Base-by-base conservation (phyloP, 1,139 yeast species). In the Taphrina confusa region DNA sequence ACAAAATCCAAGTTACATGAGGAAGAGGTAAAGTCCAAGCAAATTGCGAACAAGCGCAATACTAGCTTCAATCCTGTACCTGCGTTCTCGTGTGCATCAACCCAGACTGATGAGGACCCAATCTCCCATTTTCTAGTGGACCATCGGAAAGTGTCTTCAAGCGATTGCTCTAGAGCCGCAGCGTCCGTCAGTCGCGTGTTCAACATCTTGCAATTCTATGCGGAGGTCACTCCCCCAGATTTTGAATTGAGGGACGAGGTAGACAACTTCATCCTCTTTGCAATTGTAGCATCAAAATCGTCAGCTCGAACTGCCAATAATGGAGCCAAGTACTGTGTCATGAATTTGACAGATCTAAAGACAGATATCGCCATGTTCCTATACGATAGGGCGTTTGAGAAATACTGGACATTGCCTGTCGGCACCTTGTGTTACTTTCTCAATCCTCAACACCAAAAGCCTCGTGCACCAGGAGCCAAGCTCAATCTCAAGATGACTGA, bases 371-470 rank as follows among this genome's bases (percentile, higher is more conserved):
- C 82, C 40, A 69, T 90, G 5, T 79, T 83, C 64, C 69, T 92
- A 1, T 85, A 86, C 68, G 90, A 84, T 0, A 76, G 77, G 11
- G 87, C 90, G 1, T 84, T 84, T 65, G 81, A 82, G 27, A 80
- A 80, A 68, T 86, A 82, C 71, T 87, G 88, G 83, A 87, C 84
- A 63, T 68, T 90, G 2, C 76, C 81, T 50, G 77, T 82, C 1
- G 97, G 98, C 0, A 89, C 87, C 61, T 72, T 91, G 1, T 71
- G 91, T 8, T 86, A 86, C 0, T 70, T 92, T 0, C 72, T 91
- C 51, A 91, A 91, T 68, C 97, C 98, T 0, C 76, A 75, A 1
- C 75, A 88, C 1, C 78, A 76, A 66, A 75, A 65, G 71, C 59
- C 66, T 5, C 70, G 66, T 70, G 62, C 54, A 31, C 49, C 61